Evolutionary conservation across 106 monocot species (phyloP), one percentile per base, ranked within the genome.

Genomic region (Dactylorhiza incarnata): DNA sequence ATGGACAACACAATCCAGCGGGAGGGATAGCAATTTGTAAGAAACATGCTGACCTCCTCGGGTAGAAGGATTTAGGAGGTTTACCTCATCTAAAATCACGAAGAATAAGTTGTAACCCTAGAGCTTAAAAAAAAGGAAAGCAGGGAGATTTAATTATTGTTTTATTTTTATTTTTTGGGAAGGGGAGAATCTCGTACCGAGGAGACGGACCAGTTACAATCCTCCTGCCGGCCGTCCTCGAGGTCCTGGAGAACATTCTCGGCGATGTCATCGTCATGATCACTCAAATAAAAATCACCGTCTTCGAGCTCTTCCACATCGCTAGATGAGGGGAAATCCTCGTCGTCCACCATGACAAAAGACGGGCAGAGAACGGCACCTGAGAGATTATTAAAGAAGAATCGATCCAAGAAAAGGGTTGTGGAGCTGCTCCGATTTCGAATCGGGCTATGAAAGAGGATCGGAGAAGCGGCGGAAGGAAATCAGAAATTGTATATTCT

Each of bases 131-230:
- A 24, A 59, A 37, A 25, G 43, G 22, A 59, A 16, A 69, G n/a
- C 4, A 20, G n/a, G 54, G 49, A 37, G 37, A 37, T 37, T 37
- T 37, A n/a, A n/a, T n/a, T n/a, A 37, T 37, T 37, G 1, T 37
- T 37, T 37, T 37, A 37, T 37, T 37, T 37, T 1, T 37, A 37
- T 37, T 37, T 37, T 37, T 37, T 37, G 37, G 37, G n/a, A 47
- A 17, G 48, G 14, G 49, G 23, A 26, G 0, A 23, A 74, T 53
- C 17, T 13, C 80, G n/a, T 79, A 90, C 90, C 87, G 90, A 90
- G 19, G 87, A 83, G 73, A 81, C 51, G 49, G 90, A 90, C 87
- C 87, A 90, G 74, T 81, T 78, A 77, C 87, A 87, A 43, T 85
- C 83, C 76, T 85, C 85, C 50, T 75, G 74, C 59, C 29, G 48